Evolutionary conservation across 192 early-diverging fungal genomes (phyloP).

Genomic region (Umbelopsis sp.): DNA sequence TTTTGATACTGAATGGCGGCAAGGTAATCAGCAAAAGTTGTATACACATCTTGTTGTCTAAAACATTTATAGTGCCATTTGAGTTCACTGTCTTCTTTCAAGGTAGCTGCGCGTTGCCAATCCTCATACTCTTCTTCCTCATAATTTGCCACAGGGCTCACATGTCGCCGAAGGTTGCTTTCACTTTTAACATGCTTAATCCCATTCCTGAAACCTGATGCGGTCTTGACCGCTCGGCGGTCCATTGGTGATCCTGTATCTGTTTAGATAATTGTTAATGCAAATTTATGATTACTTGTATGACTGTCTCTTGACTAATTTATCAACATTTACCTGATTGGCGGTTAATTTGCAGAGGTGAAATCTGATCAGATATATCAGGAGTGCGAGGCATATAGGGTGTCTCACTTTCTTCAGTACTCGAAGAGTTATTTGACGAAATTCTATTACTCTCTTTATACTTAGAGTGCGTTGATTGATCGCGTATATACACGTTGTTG

Average conservation of each 20-base stretch:
- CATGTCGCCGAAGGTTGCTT: neutral
- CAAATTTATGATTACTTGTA: no score
- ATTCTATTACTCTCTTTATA: neutral
- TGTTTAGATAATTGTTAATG: neutral
- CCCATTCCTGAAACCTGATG: neutral
- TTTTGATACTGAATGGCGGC: slow-evolving; percentile 7
- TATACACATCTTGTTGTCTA: neutral
- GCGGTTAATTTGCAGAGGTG: neutral
- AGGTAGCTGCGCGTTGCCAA: neutral
- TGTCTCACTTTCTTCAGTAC: neutral
- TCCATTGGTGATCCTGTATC: neutral
- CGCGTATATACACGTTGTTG: neutral
- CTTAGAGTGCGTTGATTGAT: neutral
- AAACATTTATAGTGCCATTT: slow-evolving; percentile 10
- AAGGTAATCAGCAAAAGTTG: neutral
- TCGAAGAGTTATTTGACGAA: neutral
- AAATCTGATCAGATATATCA: neutral
- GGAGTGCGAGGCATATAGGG: slow-evolving; percentile 6
- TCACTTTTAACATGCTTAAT: neutral
- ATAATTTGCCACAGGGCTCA: neutral
- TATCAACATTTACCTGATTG: neutral
- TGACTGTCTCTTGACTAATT: no score
- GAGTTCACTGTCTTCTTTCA: slow-evolving; percentile 1
- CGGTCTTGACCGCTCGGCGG: neutral
- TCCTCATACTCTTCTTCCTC: neutral